Evolutionary conservation across 345 rosid genomes (phyloP), one percentile per base, ranked within the genome.

Genomic region (Acer yangbiense): DNA sequence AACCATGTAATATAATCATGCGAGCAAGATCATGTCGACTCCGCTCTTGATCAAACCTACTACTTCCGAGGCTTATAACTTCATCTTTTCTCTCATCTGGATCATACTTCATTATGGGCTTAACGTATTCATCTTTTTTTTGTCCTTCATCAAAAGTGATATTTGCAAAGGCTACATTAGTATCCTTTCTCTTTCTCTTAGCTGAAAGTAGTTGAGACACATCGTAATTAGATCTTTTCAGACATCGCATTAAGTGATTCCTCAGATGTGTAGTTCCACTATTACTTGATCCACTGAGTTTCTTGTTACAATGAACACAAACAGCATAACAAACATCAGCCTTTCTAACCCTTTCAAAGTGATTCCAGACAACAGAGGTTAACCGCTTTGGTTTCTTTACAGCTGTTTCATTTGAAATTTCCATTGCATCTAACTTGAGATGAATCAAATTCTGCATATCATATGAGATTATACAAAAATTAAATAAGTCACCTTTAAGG

Each of bases 181-280:
- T 86, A 32, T 95, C 99, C 65, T 91, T 95, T 77, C 91, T 92
- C 90, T 87, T 90, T 85, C 82, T 89, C 79, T 95, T 95, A 2
- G 89, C 94, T 0, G 90, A 83, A 69, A 93, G 90, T 71, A 95
- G 83, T 83, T 92, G 98, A n/a, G 99, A 87, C 74, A 93, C 90
- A 65, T 95, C 99, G 66, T 83, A 90, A 65, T 93, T 89, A 8
- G 96, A 90, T 85, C 96, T 85, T 77, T 95, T 93, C 86, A 95
- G 85, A 74, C 99, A 95, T 50, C 98, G 85, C 91, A 95, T 86
- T 70, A 93, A 87, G 86, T 95, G 99, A 83, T 95, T 95, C 54
- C 97, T 88, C 72, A 93, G 88, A 85, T 93, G 99, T 20, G 99
- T 92, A 17, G 99, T 95, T 55, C 98, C 99, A 17, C 98, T 95